phyloP scores from a whole-genome alignment of 139 green algal genomes.

The Ulvella scutata region DNA sequence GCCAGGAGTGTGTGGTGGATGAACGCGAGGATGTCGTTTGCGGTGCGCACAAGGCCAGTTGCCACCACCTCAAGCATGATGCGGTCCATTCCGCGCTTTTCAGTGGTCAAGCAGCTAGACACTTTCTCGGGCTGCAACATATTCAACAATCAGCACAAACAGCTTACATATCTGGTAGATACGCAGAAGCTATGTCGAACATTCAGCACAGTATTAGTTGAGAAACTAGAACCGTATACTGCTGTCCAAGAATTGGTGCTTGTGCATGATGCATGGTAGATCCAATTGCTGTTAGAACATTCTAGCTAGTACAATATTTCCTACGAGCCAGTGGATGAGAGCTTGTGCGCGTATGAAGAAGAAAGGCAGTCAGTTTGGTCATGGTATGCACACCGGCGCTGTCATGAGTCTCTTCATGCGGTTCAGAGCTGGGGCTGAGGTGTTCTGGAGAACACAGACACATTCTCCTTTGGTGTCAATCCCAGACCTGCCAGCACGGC shows the following conservation, averaged over 20 bases:
- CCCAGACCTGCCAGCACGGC: conserved; percentile 45
- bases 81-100: conserved; percentile 53
- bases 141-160: conserved; percentile 10
- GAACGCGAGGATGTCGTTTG: conserved; percentile 47
- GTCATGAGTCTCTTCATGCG: background rate
- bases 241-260: no score
- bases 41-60: conserved; percentile 33
- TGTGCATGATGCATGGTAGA: no score
- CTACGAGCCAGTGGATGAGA: no score
- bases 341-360: no score
- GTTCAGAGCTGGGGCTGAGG: conserved; percentile 6
- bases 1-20: conserved; percentile 15
- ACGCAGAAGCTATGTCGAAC: no score
- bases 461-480: conserved; percentile 45
- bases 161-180: conserved; percentile 9
- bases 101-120: conserved; percentile 45
- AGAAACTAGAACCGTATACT: no score
- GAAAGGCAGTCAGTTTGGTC: background rate
- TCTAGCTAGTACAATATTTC: no score
- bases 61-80: conserved; percentile 65
- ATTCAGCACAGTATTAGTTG: no score
- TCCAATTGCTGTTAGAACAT: no score
- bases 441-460: conserved; percentile 21
- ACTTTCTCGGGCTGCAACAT: conserved; percentile 11
- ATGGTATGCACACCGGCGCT: background rate